Evolutionary conservation across 441 rosid species (phyloP).

Genomic region (Jatropha multifida): DNA sequence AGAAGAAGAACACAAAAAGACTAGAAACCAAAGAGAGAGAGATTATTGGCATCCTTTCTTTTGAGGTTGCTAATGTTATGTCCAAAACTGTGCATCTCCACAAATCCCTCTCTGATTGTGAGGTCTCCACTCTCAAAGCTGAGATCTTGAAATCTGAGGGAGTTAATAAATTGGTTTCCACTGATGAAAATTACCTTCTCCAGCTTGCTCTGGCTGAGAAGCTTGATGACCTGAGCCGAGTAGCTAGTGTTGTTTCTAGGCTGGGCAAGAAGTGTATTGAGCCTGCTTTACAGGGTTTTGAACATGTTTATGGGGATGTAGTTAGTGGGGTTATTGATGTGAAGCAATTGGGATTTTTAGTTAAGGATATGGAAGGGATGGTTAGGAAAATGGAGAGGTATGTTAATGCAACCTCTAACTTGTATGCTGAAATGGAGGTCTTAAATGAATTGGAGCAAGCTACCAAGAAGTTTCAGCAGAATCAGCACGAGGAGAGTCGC

Average conservation of each 20-base stretch:
- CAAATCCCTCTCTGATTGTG: constrained; percentile 68
- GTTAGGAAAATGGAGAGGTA: constrained; percentile 92
- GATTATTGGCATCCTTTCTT: constrained; percentile 76
- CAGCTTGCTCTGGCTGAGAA: constrained; percentile 81
- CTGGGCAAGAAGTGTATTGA: constrained; percentile 80
- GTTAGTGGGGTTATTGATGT: constrained; percentile 72
- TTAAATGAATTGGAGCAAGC: constrained; percentile 83
- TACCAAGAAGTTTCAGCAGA: constrained; percentile 68
- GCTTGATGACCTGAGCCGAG: constrained; percentile 80
- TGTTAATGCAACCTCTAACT: constrained; percentile 61
- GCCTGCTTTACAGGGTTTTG: constrained; percentile 92
- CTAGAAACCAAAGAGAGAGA: constrained; percentile 27
- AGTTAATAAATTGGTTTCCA: constrained; percentile 61
- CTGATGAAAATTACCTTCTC: constrained; percentile 60
- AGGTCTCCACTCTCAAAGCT: constrained; percentile 63
- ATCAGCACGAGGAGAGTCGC: constrained; percentile 80
- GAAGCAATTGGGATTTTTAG: constrained; percentile 79
- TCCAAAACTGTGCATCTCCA: constrained; percentile 84
- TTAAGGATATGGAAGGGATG: constrained; percentile 94
- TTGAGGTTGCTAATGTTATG: constrained; percentile 86
- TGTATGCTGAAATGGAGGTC: constrained; percentile 88
- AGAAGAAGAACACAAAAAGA: constrained; percentile 29
- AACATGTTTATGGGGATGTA: constrained; percentile 88
- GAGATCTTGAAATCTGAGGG: constrained; percentile 71
- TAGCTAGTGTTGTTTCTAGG: constrained; percentile 75